Evolutionary conservation across 2,329 filamentous ascomycete genomes (phyloP).

Genomic region (Monascus ruber): DNA sequence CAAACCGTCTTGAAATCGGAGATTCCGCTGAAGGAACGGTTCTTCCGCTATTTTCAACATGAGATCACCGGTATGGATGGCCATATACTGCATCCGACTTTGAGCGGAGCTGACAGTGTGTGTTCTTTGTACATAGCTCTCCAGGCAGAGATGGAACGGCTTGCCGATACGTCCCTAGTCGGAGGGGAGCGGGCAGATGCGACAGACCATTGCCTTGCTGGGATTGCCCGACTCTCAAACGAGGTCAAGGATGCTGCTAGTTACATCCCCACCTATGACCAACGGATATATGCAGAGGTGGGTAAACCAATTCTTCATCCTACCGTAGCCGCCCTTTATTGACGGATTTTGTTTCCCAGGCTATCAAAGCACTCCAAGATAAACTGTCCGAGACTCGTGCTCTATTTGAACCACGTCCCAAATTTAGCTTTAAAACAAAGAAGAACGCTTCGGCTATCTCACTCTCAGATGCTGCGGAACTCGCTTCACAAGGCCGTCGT

Average conservation of each 20-base stretch:
- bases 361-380: constrained; percentile 69
- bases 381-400: constrained; percentile 61
- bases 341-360: constrained; percentile 33
- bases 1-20: constrained; percentile 24
- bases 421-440: constrained; percentile 68
- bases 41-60: constrained; percentile 73
- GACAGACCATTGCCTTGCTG: constrained; percentile 66
- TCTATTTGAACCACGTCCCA: constrained; percentile 59
- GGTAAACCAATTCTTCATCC: constrained; percentile 1
- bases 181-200: constrained; percentile 70
- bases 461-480: constrained; percentile 44
- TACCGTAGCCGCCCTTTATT: constrained; percentile 4
- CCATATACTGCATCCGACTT: not conserved
- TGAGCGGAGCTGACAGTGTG: constrained; percentile 6
- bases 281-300: constrained; percentile 73
- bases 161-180: constrained; percentile 50
- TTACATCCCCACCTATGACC: constrained; percentile 79
- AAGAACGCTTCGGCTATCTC: constrained; percentile 46
- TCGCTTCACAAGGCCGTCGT: constrained; percentile 39
- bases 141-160: constrained; percentile 60
- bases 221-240: constrained; percentile 68
- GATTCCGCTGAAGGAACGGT: constrained; percentile 56
- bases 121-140: constrained; percentile 44
- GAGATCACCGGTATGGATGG: constrained; percentile 53
- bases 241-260: constrained; percentile 75